phyloP scores from a whole-genome alignment of 2,329 filamentous ascomycete genomes.

The Incumbomyces lentus region DNA sequence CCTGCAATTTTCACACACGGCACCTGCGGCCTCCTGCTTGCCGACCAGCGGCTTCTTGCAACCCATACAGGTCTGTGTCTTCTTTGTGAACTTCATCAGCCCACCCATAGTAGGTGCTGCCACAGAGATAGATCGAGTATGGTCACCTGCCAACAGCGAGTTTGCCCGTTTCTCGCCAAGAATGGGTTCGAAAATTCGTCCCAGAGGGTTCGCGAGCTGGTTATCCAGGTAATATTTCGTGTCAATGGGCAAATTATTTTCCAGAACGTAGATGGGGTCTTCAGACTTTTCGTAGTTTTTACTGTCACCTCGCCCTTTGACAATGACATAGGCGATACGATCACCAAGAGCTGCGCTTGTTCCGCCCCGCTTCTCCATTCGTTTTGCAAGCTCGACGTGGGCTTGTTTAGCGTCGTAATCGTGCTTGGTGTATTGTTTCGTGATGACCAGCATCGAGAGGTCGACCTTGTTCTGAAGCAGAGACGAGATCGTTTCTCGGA shows the following conservation, averaged over 20 bases:
- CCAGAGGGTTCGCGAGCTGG: constrained; percentile 87
- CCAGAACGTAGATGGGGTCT: constrained; percentile 91
- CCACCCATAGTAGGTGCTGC: constrained; percentile 85
- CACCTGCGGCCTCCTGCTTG: constrained; percentile 69
- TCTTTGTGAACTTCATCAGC: constrained; percentile 97
- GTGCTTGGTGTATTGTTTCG: constrained; percentile 85
- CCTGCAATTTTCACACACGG: constrained; percentile 78
- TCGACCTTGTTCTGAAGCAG: constrained; percentile 95
- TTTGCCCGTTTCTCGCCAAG: constrained; percentile 84
- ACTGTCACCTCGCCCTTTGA: constrained; percentile 76
- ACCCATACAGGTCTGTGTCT: constrained; percentile 95
- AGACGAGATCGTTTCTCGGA: constrained; percentile 91
- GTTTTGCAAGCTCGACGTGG: constrained; percentile 86
- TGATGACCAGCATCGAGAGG: constrained; percentile 98
- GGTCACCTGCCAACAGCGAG: constrained; percentile 77
- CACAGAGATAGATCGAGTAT: constrained; percentile 88
- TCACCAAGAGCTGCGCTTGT: constrained; percentile 88
- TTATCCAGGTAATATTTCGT: constrained; percentile 98
- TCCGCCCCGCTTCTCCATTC: constrained; percentile 92
- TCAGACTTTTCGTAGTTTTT: constrained; percentile 97
- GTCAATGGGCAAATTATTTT: constrained; percentile 96
- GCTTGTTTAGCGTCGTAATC: constrained; percentile 89
- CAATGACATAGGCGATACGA: constrained; percentile 95
- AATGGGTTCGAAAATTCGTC: constrained; percentile 95
- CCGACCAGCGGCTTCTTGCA: constrained; percentile 91